Percentiles rank a stretch among this genome's conserved stretches.
Conservation (phyloP, 2,329 filamentous ascomycete species). For the Ceratocystis colombiana region DNA sequence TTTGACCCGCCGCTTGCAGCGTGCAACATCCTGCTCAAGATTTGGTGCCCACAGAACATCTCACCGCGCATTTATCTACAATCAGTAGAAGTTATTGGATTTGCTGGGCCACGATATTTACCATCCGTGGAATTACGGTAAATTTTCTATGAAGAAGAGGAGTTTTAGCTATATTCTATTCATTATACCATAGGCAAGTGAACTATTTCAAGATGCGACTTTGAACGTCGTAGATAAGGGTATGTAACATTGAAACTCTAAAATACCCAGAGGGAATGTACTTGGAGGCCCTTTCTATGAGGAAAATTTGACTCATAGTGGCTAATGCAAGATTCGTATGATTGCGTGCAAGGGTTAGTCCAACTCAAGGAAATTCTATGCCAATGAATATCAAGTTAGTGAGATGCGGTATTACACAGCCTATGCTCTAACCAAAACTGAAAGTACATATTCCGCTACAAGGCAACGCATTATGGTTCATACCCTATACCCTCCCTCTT, state of each 20-base stretch:
- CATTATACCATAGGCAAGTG: neutral
- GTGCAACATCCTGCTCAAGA: slow-evolving; percentile 75
- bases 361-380: too few relatives aligned
- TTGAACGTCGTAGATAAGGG: too few relatives aligned
- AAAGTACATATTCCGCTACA: neutral
- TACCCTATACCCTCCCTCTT: neutral
- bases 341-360: slow-evolving; percentile 17
- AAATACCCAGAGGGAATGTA: neutral
- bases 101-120: slow-evolving; percentile 75
- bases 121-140: slow-evolving; percentile 55
- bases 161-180: slow-evolving; percentile 1
- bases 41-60: slow-evolving; percentile 69
- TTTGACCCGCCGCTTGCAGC: slow-evolving; percentile 77
- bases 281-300: neutral
- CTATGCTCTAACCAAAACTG: neutral
- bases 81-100: slow-evolving; percentile 72
- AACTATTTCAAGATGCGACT: too few relatives aligned
- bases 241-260: too few relatives aligned
- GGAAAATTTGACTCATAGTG: slow-evolving; percentile 14
- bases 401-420: too few relatives aligned
- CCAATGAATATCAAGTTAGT: too few relatives aligned
- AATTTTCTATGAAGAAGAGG: neutral
- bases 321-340: neutral
- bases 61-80: slow-evolving; percentile 59
- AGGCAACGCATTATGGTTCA: neutral